These are phyloP conservation scores for Melaleuca alternifolia DNA, from an alignment of 345 rosid species.

Conservation along the genomic window DNA sequence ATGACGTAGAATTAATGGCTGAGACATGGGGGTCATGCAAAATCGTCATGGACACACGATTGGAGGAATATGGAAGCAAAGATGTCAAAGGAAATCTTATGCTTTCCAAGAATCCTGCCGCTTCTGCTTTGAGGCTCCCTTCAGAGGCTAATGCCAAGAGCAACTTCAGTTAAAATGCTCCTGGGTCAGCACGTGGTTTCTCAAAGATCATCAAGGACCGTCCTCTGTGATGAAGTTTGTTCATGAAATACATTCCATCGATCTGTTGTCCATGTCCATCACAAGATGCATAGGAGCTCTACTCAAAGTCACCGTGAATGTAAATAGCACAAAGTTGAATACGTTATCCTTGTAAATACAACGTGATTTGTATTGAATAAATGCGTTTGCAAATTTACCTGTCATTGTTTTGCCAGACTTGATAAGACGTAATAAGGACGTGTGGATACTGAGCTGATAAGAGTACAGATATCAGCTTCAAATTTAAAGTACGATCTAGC, in stretches of 20 bases:
- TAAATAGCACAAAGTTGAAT: too few species aligned
- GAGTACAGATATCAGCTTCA: too few species aligned
- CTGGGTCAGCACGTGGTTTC: background rate
- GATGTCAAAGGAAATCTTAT: background rate
- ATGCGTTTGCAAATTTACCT: background rate
- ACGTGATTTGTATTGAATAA: background rate
- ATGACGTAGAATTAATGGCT: background rate
- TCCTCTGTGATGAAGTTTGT: background rate
- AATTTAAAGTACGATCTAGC: too few species aligned
- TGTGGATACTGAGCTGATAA: too few species aligned
- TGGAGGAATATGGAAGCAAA: conserved; percentile 22
- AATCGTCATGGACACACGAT: background rate
- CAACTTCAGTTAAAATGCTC: background rate
- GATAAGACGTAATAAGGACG: too few species aligned
- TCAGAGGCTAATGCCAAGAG: background rate
- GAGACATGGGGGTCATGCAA: background rate
- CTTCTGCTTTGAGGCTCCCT: background rate
- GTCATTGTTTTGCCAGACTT: too few species aligned
- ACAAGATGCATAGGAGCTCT: background rate
- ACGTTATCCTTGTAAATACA: too few species aligned
- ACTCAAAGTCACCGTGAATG: too few species aligned
- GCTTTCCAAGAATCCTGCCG: background rate
- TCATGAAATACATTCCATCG: background rate
- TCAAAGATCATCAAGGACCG: background rate
- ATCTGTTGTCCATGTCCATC: background rate